Conservation (phyloP, 2,329 filamentous ascomycete species). For the Rhynchosporium secalis region DNA sequence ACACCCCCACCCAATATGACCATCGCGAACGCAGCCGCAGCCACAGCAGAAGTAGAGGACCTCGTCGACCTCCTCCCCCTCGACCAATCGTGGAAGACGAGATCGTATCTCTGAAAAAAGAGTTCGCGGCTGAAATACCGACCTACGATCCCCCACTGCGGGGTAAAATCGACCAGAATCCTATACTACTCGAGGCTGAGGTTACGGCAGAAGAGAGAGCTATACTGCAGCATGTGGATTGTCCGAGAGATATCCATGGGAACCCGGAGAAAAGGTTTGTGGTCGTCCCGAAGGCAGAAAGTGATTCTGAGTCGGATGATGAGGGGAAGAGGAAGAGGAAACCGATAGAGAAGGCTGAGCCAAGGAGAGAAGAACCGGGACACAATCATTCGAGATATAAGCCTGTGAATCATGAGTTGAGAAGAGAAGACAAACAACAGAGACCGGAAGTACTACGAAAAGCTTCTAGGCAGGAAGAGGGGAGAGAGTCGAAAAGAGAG, state of each 20-base stretch:
- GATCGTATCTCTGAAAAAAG: slow-evolving; percentile 58
- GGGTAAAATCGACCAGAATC: slow-evolving; percentile 68
- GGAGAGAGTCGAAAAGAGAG: slow-evolving; percentile 9
- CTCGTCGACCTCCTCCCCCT: slow-evolving; percentile 49
- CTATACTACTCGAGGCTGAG: slow-evolving; percentile 63
- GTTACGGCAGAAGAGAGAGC: slow-evolving; percentile 38
- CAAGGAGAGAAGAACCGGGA: not conserved
- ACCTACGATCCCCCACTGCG: slow-evolving; percentile 58
- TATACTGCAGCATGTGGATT: slow-evolving; percentile 32
- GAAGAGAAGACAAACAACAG: not conserved
- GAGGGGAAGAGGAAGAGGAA: slow-evolving; percentile 8
- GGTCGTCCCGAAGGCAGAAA: slow-evolving; percentile 46
- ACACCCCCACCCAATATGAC: slow-evolving; percentile 18
- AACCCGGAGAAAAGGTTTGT: slow-evolving; percentile 63
- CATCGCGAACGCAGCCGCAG: slow-evolving; percentile 22
- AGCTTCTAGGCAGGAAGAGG: slow-evolving; percentile 10
- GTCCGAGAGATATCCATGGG: slow-evolving; percentile 27
- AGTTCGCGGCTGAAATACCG: slow-evolving; percentile 43
- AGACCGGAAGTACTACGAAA: slow-evolving; percentile 6
- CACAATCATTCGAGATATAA: not conserved
- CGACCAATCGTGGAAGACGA: slow-evolving; percentile 71
- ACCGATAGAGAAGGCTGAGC: not conserved
- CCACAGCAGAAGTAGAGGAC: slow-evolving; percentile 16
- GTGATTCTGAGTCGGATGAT: slow-evolving; percentile 7
- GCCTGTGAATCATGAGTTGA: not conserved